A percentile compares a stretch with the other conserved stretches of the same genome.
Evolutionary conservation across 2,329 filamentous ascomycete genomes (phyloP).

Genomic region (Cladosporium velox): DNA sequence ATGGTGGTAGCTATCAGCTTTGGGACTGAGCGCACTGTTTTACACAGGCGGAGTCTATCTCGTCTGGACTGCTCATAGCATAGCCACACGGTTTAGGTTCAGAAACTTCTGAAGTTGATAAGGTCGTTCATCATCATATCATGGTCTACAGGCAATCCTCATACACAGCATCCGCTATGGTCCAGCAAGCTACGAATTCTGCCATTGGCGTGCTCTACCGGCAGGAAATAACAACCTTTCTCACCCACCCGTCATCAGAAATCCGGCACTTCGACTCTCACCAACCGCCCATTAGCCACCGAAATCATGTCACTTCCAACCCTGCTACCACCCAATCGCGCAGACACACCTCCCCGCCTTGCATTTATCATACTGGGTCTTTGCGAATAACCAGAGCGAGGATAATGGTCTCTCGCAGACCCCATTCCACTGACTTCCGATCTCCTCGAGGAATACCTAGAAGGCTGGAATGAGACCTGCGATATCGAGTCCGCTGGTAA

Average conservation of each 20-base stretch:
- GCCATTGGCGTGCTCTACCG: neutral
- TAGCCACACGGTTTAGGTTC: neutral
- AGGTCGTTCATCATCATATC: neutral
- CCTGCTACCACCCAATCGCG: constrained; percentile 13
- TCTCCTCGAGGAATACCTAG: neutral
- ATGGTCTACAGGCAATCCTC: neutral
- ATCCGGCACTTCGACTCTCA: constrained; percentile 4
- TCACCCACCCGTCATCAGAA: neutral
- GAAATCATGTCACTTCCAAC: neutral
- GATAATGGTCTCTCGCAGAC: neutral
- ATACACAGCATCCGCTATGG: neutral
- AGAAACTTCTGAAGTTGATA: neutral
- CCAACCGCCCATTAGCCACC: neutral
- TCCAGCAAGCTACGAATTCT: neutral
- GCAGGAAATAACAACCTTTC: neutral
- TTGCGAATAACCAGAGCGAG: neutral
- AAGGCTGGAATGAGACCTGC: constrained; percentile 23
- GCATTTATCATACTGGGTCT: neutral
- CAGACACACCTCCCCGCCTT: neutral
- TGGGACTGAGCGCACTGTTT: neutral
- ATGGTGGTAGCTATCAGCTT: neutral
- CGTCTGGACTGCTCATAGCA: neutral
- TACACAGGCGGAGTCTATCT: neutral
- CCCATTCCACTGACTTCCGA: constrained; percentile 8
- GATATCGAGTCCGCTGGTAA: constrained; percentile 26